Conservation (phyloP, 257 asterid genomes). For the Orobanche coerulescens region DNA sequence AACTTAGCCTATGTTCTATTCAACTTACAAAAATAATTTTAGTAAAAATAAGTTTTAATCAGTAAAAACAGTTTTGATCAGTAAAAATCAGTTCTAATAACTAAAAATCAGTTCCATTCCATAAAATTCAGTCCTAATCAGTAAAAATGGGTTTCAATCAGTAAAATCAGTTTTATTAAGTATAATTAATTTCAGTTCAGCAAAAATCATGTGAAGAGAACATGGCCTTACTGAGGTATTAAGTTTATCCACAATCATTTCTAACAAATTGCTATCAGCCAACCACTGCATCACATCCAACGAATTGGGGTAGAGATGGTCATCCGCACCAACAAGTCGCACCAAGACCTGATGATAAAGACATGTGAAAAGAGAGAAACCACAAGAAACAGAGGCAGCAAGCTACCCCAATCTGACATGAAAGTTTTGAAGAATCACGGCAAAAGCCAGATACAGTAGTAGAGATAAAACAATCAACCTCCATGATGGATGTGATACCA, state of each 20-base stretch:
- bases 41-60: too few species aligned
- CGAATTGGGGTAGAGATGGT: conserved; percentile 73
- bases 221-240: conserved; percentile 56
- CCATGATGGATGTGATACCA: conserved; percentile 97
- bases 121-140: too few species aligned
- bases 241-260: conserved; percentile 95
- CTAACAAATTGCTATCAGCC: conserved; percentile 84
- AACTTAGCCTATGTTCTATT: too few species aligned
- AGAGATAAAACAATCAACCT: conserved; percentile 46
- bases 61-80: too few species aligned
- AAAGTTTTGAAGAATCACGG: conserved; percentile 10
- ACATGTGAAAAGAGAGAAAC: conserved; percentile 25
- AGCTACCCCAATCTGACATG: background rate
- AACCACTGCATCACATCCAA: conserved; percentile 93
- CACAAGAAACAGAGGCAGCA: conserved; percentile 11
- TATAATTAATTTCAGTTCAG: too few species aligned
- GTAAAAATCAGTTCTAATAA: too few species aligned
- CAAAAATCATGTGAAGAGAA: too few species aligned
- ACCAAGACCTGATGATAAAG: conserved; percentile 67
- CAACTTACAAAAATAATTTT: too few species aligned
- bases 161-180: too few species aligned
- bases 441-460: conserved; percentile 4
- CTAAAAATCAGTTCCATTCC: too few species aligned
- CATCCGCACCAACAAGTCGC: conserved; percentile 88
- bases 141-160: too few species aligned